Evolutionary conservation across 371 early-diverging fungal genomes (phyloP), one percentile per base, ranked within the genome.

Genomic region (Coemansia sp.): DNA sequence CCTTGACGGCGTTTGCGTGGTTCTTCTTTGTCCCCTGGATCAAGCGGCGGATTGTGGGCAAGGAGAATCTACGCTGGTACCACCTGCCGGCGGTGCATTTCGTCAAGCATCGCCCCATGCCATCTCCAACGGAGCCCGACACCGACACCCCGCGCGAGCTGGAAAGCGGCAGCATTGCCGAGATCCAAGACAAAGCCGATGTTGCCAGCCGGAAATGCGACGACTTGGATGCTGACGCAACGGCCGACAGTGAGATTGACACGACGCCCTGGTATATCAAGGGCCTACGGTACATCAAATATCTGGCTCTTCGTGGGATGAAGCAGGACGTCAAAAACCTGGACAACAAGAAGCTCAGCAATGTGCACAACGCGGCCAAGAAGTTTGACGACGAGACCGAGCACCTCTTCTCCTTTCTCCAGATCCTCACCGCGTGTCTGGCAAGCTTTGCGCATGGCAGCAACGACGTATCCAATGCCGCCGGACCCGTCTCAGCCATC

Each of bases 371-470:
- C 41, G 74, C 72, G 34, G 85, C 91, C n/a, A 78, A 82, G 40
- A 79, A 83, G 43, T 93, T 87, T 60, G 93, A 93, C 66, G 80
- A 81, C 65, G 83, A 90, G 59, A 90, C 91, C 36, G 94, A 94
- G 75, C 82, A 85, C 56, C 83, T 94, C 59, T 94, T 89, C 83
- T 86, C 89, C 7, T 88, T 90, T 76, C 81, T 94, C 39, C 94
- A 94, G 77, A 83, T 94, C 64, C 71, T 90, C 53, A 92, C 94
- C 8, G 89, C 94, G n/a, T 82, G 86, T 63, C 85, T 91, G 56
- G 86, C 92, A 16, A 93, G 93, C 49, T 93, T 94, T 78, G 86
- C 91, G 51, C 94, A 94, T 80, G 94, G 94, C 55, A 88, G 91
- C 49, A 94, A 94, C 74, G 94, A 94, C 75, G 91, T 94, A 9